phyloP scores from a whole-genome alignment of 2,329 filamentous ascomycete genomes.

The Diaporthe sp. region DNA sequence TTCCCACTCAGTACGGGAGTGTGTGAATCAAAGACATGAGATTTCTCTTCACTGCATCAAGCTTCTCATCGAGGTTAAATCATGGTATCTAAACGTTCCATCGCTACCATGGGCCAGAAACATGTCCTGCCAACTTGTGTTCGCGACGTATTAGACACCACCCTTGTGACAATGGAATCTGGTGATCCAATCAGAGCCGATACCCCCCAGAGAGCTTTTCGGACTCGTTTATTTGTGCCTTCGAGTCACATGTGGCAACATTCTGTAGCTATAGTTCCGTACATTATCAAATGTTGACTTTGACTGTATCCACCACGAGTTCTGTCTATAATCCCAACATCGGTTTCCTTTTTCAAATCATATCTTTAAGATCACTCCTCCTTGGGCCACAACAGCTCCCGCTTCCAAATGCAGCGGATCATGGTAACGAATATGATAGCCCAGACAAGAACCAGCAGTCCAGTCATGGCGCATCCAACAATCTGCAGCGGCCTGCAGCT shows the following conservation, averaged over 20 bases:
- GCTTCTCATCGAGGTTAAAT: background rate
- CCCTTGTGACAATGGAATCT: background rate
- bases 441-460: slow-evolving; percentile 77
- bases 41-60: background rate
- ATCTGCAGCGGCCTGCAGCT: slow-evolving; percentile 72
- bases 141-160: too few species aligned
- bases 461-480: slow-evolving; percentile 76
- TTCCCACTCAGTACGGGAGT: background rate
- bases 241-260: background rate
- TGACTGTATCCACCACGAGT: background rate
- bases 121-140: background rate
- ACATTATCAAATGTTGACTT: background rate
- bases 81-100: background rate
- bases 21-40: background rate
- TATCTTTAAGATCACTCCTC: slow-evolving; percentile 16
- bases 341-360: background rate
- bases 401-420: slow-evolving; percentile 75
- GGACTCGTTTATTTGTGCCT: background rate
- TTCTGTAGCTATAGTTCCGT: background rate
- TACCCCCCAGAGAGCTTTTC: background rate
- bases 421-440: slow-evolving; percentile 77
- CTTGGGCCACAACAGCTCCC: slow-evolving; percentile 64
- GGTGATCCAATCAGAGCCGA: background rate
- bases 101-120: too few species aligned
- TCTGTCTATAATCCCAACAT: background rate